Conservation (phyloP, 2,329 filamentous ascomycete species). For the Kalmusia sp. region DNA sequence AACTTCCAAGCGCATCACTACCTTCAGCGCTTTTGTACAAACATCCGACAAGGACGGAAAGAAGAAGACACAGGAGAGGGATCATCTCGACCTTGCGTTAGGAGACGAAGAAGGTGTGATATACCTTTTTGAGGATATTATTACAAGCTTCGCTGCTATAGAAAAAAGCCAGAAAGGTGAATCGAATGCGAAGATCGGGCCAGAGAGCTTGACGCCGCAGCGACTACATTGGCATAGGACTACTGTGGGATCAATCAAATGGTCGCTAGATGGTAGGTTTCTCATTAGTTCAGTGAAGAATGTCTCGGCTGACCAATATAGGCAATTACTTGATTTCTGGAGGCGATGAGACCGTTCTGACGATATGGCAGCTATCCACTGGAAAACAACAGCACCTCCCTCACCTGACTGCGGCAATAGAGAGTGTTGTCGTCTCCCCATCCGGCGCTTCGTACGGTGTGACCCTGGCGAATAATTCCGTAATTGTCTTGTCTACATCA, state of each 20-base stretch:
- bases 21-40: conserved; percentile 40
- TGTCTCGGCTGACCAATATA: conserved; percentile 43
- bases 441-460: conserved; percentile 82
- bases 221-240: conserved; percentile 92
- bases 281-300: background rate
- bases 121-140: conserved; percentile 79
- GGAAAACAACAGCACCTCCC: conserved; percentile 82
- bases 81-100: conserved; percentile 74
- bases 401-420: conserved; percentile 86
- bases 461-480: conserved; percentile 88
- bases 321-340: conserved; percentile 95
- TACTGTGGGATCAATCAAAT: conserved; percentile 83
- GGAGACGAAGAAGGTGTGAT: conserved; percentile 81
- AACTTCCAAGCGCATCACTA: conserved; percentile 65
- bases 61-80: conserved; percentile 39
- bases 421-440: conserved; percentile 83
- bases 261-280: conserved; percentile 83
- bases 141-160: conserved; percentile 60
- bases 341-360: conserved; percentile 85
- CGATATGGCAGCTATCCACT: conserved; percentile 93
- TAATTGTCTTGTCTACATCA: conserved; percentile 87
- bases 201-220: conserved; percentile 59
- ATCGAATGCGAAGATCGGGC: conserved; percentile 25
- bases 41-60: conserved; percentile 62
- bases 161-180: conserved; percentile 48